These are phyloP conservation scores for Poa annua DNA, from an alignment of 176 grass and related monocot genomes.

Conservation along the genomic window DNA sequence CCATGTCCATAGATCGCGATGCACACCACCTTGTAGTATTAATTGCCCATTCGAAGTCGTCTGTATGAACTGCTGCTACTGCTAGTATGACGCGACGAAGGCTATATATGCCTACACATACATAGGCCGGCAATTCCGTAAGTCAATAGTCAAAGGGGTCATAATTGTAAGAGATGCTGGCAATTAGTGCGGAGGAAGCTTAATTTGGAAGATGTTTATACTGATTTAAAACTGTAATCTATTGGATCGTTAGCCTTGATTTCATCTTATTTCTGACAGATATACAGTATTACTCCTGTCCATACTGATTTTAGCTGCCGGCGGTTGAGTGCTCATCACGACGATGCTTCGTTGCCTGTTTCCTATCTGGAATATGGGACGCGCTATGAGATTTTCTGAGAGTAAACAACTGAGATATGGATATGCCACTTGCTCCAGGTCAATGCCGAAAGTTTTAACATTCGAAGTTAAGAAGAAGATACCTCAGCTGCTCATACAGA, in stretches of 20 bases:
- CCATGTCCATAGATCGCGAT: constrained; percentile 39
- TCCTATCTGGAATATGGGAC: constrained; percentile 23
- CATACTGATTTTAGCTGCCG: constrained; percentile 37
- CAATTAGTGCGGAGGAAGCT: constrained; percentile 16
- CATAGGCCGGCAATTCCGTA: constrained; percentile 33
- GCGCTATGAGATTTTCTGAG: constrained; percentile 7
- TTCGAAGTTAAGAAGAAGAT: constrained; percentile 16
- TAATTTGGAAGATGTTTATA: background rate
- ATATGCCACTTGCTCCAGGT: constrained; percentile 31
- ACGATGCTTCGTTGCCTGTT: constrained; percentile 39
- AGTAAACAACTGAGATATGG: constrained; percentile 32
- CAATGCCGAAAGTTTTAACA: constrained; percentile 40
- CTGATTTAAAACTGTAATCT: background rate
- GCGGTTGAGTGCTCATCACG: constrained; percentile 30
- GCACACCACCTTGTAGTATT: constrained; percentile 14
- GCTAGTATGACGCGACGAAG: background rate
- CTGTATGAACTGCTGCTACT: background rate
- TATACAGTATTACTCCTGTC: background rate
- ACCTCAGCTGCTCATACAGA: background rate
- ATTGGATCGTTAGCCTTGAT: background rate
- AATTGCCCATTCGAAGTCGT: constrained; percentile 6
- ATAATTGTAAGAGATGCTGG: constrained; percentile 35
- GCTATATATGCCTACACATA: constrained; percentile 16
- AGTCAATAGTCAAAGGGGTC: constrained; percentile 53
- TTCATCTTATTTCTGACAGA: background rate